phyloP scores from a whole-genome alignment of 176 grass and related monocot genomes.

The Lolium perenne region DNA sequence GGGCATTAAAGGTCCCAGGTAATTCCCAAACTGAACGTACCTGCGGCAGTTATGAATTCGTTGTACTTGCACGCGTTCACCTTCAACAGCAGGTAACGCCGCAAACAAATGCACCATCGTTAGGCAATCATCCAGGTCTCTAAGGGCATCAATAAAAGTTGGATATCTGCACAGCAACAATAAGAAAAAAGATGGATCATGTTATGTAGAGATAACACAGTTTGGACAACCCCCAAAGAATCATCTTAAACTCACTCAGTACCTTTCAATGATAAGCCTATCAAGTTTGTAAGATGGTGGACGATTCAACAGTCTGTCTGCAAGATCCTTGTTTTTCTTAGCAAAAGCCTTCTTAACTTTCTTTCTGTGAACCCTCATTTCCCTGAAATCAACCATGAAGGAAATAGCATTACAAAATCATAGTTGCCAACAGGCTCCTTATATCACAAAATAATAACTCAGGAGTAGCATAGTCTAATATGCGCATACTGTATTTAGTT shows the following conservation, averaged over 20 bases:
- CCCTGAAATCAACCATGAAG: slow-evolving; percentile 46
- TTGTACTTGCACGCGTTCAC: slow-evolving; percentile 82
- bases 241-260: slow-evolving; percentile 18
- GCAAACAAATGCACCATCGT: slow-evolving; percentile 99
- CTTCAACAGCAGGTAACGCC: slow-evolving; percentile 87
- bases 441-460: neutral
- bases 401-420: neutral
- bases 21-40: slow-evolving; percentile 42
- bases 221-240: neutral
- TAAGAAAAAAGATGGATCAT: slow-evolving; percentile 16
- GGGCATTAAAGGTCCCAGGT: neutral
- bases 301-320: slow-evolving; percentile 73
- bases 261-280: slow-evolving; percentile 92
- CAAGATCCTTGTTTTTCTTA: slow-evolving; percentile 93
- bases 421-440: neutral
- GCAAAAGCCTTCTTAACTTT: slow-evolving; percentile 90
- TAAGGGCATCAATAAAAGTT: slow-evolving; percentile 88
- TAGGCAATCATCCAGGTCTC: slow-evolving; percentile 98
- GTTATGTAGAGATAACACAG: neutral
- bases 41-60: slow-evolving; percentile 89
- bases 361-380: slow-evolving; percentile 68
- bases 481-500: neutral
- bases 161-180: slow-evolving; percentile 66
- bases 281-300: slow-evolving; percentile 90
- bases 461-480: neutral